A percentile compares a stretch with the other conserved stretches of the same genome.
These are phyloP conservation scores for Trichosporon faecale DNA, from an alignment of 1,284 basidiomycete genomes.

Conservation along the genomic window DNA sequence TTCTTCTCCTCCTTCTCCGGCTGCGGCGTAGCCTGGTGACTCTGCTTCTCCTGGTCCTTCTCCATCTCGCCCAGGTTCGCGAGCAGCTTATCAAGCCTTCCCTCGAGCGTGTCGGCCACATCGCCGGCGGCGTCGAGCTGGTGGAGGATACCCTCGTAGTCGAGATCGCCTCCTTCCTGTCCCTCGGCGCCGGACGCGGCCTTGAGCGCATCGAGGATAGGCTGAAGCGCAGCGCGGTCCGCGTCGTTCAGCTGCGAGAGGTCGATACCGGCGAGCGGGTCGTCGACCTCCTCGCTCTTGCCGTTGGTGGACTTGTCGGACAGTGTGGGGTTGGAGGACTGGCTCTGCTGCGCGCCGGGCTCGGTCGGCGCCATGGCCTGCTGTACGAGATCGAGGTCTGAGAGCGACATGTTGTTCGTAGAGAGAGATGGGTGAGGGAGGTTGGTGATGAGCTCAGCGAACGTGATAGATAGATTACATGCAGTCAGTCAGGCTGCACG, in stretches of 20 bases:
- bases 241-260: conserved; percentile 28
- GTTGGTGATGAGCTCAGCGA: neutral
- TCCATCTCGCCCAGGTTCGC: conserved; percentile 39
- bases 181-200: conserved; percentile 21
- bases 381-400: conserved; percentile 49
- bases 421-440: neutral
- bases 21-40: conserved; percentile 25
- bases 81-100: conserved; percentile 46
- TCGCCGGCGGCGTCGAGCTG: conserved; percentile 49
- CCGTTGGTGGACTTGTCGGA: conserved; percentile 6
- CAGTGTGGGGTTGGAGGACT: neutral
- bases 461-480: neutral
- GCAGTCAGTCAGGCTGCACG: neutral
- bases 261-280: conserved; percentile 26
- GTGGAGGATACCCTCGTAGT: conserved; percentile 41
- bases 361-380: conserved; percentile 43
- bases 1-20: conserved; percentile 51
- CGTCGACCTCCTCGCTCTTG: neutral
- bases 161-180: conserved; percentile 28
- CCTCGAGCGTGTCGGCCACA: conserved; percentile 50
- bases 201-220: conserved; percentile 31
- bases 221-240: conserved; percentile 31
- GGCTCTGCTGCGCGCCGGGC: conserved; percentile 11
- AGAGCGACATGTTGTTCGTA: conserved; percentile 32
- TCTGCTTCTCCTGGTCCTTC: neutral